phyloP scores from a whole-genome alignment of 2,329 filamentous ascomycete genomes.

The Colletotrichum aenigma region DNA sequence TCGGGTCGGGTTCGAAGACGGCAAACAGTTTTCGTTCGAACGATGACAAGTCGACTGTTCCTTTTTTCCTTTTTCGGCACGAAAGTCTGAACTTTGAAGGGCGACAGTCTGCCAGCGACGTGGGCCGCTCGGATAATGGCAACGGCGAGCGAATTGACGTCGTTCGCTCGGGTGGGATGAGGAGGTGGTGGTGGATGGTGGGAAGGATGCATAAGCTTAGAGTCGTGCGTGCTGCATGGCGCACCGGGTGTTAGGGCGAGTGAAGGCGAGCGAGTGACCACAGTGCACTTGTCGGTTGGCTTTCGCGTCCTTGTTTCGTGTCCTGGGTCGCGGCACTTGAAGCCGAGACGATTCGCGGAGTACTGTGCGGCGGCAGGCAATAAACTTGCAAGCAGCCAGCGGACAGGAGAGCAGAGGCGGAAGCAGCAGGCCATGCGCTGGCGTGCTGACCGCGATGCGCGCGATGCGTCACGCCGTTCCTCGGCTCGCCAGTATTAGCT shows the following conservation, averaged over 20 bases:
- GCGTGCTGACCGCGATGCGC: neutral
- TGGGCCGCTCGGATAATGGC: neutral
- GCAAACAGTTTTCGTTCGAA: neutral
- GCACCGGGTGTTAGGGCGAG: neutral
- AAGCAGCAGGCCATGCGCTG: neutral
- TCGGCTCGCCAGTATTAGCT: neutral
- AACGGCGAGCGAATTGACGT: neutral
- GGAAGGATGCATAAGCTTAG: neutral
- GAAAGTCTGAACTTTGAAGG: neutral
- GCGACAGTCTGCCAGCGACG: neutral
- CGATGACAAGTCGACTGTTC: neutral
- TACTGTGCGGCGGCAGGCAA: neutral
- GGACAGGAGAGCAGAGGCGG: neutral
- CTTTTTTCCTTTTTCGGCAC: neutral
- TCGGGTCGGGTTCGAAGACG: neutral
- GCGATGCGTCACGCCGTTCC: neutral
- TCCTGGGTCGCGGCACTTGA: constrained; percentile 1
- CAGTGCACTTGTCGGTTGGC: neutral
- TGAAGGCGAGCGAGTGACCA: neutral
- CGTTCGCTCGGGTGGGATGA: neutral
- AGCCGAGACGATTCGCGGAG: neutral
- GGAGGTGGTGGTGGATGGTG: neutral
- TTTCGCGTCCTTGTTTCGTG: constrained; percentile 14
- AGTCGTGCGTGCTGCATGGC: neutral
- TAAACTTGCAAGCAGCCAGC: neutral